Evolutionary conservation across 2,329 filamentous ascomycete species (phyloP).

Genomic region (Cladosporium cucumerinum): DNA sequence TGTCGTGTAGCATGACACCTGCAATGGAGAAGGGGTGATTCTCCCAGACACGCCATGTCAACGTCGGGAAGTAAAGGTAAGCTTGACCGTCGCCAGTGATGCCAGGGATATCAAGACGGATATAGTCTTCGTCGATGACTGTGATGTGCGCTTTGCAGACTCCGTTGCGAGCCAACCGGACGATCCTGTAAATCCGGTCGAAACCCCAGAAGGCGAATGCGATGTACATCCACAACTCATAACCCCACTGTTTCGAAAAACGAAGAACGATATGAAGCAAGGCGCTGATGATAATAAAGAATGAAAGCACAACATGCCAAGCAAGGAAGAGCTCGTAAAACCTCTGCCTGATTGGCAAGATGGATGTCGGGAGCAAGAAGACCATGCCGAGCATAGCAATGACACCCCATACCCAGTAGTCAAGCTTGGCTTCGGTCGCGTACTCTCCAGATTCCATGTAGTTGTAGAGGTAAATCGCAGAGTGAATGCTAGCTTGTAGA

Average conservation of each 20-base stretch:
- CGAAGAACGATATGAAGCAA: slow-evolving; percentile 43
- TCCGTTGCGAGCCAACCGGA: slow-evolving; percentile 40
- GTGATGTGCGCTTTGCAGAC: slow-evolving; percentile 39
- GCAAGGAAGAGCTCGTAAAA: slow-evolving; percentile 47
- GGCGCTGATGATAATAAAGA: slow-evolving; percentile 42
- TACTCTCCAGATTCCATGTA: slow-evolving; percentile 21
- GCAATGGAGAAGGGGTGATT: slow-evolving; percentile 54
- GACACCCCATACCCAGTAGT: slow-evolving; percentile 47
- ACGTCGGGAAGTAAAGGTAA: slow-evolving; percentile 51
- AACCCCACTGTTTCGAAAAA: slow-evolving; percentile 42
- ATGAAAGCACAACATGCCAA: slow-evolving; percentile 42
- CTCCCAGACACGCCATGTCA: slow-evolving; percentile 46
- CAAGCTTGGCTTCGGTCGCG: slow-evolving; percentile 23
- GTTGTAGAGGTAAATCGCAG: slow-evolving; percentile 39
- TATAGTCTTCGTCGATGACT: slow-evolving; percentile 30
- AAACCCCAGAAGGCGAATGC: slow-evolving; percentile 45
- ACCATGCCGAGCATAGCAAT: slow-evolving; percentile 38
- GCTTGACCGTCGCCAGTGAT: slow-evolving; percentile 41
- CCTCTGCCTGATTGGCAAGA: slow-evolving; percentile 38
- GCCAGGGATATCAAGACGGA: slow-evolving; percentile 44
- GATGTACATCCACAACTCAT: slow-evolving; percentile 49
- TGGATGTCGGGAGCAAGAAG: slow-evolving; percentile 34
- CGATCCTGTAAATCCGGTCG: slow-evolving; percentile 44
- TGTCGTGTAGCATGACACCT: slow-evolving; percentile 23
- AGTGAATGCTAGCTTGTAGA: slow-evolving; percentile 48